phyloP scores from a whole-genome alignment of 2,329 filamentous ascomycete species.

The Pseudogymnoascus sp. region DNA sequence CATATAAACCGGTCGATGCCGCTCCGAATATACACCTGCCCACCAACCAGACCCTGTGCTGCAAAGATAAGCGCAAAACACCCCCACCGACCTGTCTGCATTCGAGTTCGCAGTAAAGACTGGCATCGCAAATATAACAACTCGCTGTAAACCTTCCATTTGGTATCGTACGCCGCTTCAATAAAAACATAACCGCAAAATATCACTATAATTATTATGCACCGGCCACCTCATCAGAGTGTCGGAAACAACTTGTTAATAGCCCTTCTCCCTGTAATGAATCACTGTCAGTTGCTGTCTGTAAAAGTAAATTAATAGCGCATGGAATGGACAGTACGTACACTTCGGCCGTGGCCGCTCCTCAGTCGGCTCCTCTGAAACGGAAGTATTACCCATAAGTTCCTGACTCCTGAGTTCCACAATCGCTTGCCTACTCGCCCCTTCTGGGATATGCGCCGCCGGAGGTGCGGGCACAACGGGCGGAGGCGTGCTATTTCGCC shows the following conservation, averaged over 20 bases:
- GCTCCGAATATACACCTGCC: background rate
- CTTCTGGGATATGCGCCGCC: background rate
- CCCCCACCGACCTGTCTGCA: background rate
- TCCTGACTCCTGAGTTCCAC: conserved; percentile 23
- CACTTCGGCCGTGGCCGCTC: conserved; percentile 18
- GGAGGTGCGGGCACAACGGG: background rate
- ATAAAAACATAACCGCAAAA: conserved; percentile 5
- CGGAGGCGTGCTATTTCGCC: background rate
- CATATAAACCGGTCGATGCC: background rate
- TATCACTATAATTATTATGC: conserved; percentile 1
- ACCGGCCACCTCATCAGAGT: conserved; percentile 16
- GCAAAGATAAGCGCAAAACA: background rate
- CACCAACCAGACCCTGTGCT: background rate
- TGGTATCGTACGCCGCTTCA: conserved; percentile 4
- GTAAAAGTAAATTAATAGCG: background rate
- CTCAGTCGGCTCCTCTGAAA: conserved; percentile 14
- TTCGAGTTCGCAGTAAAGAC: background rate
- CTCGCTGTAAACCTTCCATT: background rate
- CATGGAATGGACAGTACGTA: conserved; percentile 10
- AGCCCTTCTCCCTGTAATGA: conserved; percentile 19
- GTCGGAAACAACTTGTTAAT: conserved; percentile 25
- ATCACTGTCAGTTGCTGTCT: background rate
- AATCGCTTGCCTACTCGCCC: conserved; percentile 16
- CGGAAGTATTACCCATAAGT: conserved; percentile 13
- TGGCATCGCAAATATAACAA: background rate